Base-by-base conservation (phyloP, 2,329 filamentous ascomycete genomes). In the Leptographium radiaticola region DNA sequence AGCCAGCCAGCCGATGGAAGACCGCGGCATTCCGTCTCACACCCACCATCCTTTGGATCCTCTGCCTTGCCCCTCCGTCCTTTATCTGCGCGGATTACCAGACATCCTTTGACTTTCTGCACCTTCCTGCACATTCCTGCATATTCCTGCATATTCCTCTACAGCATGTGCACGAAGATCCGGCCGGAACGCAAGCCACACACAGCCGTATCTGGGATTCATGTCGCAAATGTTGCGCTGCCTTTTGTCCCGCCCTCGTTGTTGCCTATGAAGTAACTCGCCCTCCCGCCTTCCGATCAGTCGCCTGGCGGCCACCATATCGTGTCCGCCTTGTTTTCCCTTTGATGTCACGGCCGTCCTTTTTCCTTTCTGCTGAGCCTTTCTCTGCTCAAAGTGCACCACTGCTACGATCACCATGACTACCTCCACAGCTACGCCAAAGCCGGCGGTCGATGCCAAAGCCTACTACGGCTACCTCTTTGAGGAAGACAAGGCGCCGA, bases 381-480 rank as follows among this genome's bases (percentile, higher is more conserved):
- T 20, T 2, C 42, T 38, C 48, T n/a, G 10, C 7, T 12, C 52
- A 39, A 42, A 39, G 25, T 18, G 36, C 42, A 36, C 25, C 18
- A 20, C 39, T 47, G 39, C 33, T 6, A 39, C 44, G 13, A 6
- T 34, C 54, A 58, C 38, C 50, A 58, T 59, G 55, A 52, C 43
- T 12, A 46, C 54, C 25, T 50, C 56, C 40, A 10, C 52, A 52
- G 34, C 53, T 42, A 53, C 55, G 49, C 53, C 53, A 33, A 16
- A 63, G 36, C 38, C 62, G 51, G 40, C 60, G 33, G 55, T 58
- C 47, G 62, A 64, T 46, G 43, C 61, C 39, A 68, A 66, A 49
- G 55, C 62, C 50, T 76, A 71, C 60, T 88, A 87, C 69, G 79
- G 79, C 49, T 83, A 84, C 65, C 74, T 90, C 62, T 87, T 86